Evolutionary conservation across 805 yeast genomes (phyloP).

Genomic region (Blastobotrys robertii): DNA sequence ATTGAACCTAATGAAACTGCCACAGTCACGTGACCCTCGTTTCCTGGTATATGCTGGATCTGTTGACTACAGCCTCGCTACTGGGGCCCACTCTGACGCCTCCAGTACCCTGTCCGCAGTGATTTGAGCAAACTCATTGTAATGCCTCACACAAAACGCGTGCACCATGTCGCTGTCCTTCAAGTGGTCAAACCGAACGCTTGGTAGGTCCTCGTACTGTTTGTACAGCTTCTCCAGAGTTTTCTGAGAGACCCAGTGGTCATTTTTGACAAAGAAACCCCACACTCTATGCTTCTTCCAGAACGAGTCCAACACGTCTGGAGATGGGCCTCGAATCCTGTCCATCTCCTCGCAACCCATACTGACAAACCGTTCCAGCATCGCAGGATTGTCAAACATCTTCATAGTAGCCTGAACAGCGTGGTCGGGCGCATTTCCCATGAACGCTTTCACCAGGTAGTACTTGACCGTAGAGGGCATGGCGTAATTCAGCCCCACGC

Average conservation of each 20-base stretch:
- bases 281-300: slow-evolving; percentile 43
- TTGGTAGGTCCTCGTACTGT: slow-evolving; percentile 29
- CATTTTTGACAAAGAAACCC: slow-evolving; percentile 48
- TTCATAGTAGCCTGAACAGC: slow-evolving; percentile 35
- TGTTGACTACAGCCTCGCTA: too few species aligned
- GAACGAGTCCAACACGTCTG: slow-evolving; percentile 29
- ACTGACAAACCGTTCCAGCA: slow-evolving; percentile 44
- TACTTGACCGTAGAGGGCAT: slow-evolving; percentile 20
- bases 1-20: too few species aligned
- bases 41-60: too few species aligned
- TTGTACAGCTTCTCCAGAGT: slow-evolving; percentile 38
- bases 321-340: slow-evolving; percentile 35
- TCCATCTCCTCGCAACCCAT: slow-evolving; percentile 54
- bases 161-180: slow-evolving; percentile 36
- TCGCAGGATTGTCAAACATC: slow-evolving; percentile 33
- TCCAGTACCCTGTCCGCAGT: too few species aligned
- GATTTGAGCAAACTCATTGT: slow-evolving; percentile 34
- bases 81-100: too few species aligned
- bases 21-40: too few species aligned
- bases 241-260: slow-evolving; percentile 53
- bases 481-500: slow-evolving; percentile 8
- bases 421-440: slow-evolving; percentile 24
- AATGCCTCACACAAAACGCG: slow-evolving; percentile 52
- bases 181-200: slow-evolving; percentile 29
- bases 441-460: slow-evolving; percentile 19